Evolutionary conservation across 306 rosid genomes (phyloP).

Genomic region (Cicer cuneatum): DNA sequence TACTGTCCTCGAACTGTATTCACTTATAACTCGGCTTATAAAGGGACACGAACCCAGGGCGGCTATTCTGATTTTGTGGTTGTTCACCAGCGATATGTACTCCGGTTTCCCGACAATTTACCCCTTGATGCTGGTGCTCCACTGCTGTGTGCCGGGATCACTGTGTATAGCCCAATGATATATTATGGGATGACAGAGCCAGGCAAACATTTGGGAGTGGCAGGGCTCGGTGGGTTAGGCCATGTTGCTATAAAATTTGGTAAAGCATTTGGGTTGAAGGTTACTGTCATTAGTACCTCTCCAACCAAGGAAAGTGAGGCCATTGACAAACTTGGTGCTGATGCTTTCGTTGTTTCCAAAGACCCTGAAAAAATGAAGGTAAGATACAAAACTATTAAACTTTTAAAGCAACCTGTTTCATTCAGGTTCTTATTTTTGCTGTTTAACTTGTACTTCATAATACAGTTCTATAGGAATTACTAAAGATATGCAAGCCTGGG

Average conservation of each 20-base stretch:
- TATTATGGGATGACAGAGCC: constrained; percentile 90
- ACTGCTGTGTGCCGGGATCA: constrained; percentile 88
- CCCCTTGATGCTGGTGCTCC: constrained; percentile 92
- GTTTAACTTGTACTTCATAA: constrained; percentile 14
- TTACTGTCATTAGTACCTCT: constrained; percentile 88
- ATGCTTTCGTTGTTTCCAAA: constrained; percentile 71
- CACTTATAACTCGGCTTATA: constrained; percentile 65
- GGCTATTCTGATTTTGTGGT: constrained; percentile 82
- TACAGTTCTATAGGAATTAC: constrained; percentile 9
- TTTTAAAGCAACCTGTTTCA: neutral
- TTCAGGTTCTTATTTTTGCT: constrained; percentile 20
- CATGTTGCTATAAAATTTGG: constrained; percentile 87
- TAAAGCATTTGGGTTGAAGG: constrained; percentile 94
- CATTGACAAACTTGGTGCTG: constrained; percentile 73
- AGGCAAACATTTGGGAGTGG: constrained; percentile 92
- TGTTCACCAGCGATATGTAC: constrained; percentile 73
- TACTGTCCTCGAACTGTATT: constrained; percentile 65
- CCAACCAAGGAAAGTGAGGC: constrained; percentile 74
- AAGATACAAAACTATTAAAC: neutral
- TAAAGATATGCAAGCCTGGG: neutral
- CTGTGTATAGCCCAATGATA: constrained; percentile 89
- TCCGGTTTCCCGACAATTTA: constrained; percentile 70
- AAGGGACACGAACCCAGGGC: constrained; percentile 72
- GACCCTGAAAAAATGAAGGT: constrained; percentile 75
- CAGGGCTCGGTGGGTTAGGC: constrained; percentile 95